Evolutionary conservation across 1,139 yeast species (phyloP), one percentile per base, ranked within the genome.

Genomic region (Yamadazyma atlantica): DNA sequence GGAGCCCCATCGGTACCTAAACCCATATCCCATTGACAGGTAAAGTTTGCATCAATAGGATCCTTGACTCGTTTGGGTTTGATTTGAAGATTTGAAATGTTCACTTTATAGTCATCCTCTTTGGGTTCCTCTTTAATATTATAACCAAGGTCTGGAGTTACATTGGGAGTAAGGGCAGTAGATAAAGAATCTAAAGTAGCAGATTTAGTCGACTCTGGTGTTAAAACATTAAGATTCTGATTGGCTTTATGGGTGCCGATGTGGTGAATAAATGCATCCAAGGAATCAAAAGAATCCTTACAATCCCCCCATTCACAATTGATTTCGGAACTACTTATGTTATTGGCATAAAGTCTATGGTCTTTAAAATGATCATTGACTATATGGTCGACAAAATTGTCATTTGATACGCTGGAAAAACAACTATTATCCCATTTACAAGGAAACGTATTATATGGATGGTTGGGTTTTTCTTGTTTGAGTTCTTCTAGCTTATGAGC

Each of bases 281-380:
- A 55, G 48, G 80, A 79, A 15, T 62, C 53, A 29, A 84, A 71
- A 30, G 68, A 62, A 52, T 68, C 83, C 36, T 73, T 64, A 67
- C 96, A 87, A 38, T 79, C 71, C 43, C 67, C 64, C 95, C 95
- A 86, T 54, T 81, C 87, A 64, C 96, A 87, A 35, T 63, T 77
- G 50, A 50, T 67, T 9, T 30, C 39, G 16, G 36, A 32, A 8
- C 12, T n/a, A 18, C n/a, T n/a, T n/a, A n/a, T n/a, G n/a, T 37
- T 37, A 10, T 37, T 34, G 8, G 27, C n/a, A n/a, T n/a, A n/a
- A n/a, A n/a, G n/a, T n/a, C n/a, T 12, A 29, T 54, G 49, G 17
- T 54, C 57, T n/a, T 58, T 60, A 16, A 83, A 55, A 55, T 85
- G 95, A 35, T 70, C 70, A 34, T 70, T 70, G 37, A 78, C 58